phyloP scores from a whole-genome alignment of 495 filamentous ascomycete genomes.

The Xylaria flabelliformis region DNA sequence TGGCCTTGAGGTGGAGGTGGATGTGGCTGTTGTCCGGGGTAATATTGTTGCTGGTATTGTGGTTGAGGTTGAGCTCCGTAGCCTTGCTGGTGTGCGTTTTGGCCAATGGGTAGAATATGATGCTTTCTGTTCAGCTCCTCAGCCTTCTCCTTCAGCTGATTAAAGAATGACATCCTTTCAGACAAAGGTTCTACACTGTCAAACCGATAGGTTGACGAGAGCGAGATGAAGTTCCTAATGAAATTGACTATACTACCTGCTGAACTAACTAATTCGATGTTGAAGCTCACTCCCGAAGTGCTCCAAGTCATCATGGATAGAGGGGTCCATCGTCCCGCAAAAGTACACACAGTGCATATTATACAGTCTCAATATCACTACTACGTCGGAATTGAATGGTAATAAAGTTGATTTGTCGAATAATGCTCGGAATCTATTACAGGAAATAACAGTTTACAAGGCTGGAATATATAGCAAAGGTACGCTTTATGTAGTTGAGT shows the following conservation, averaged over 20 bases:
- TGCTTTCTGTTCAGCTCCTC: constrained; percentile 34
- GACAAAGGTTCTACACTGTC: background rate
- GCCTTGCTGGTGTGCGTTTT: constrained; percentile 23
- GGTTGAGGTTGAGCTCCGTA: constrained; percentile 22
- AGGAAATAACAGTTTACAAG: background rate
- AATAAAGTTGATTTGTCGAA: background rate
- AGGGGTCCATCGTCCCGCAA: background rate
- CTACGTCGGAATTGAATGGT: background rate
- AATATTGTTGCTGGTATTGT: constrained; percentile 18
- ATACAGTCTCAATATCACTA: background rate
- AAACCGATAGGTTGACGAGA: background rate
- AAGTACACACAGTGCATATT: background rate
- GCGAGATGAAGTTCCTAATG: background rate
- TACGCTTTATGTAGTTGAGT: background rate
- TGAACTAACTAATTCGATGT: background rate
- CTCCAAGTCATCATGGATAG: constrained; percentile 12
- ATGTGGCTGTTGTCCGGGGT: constrained; percentile 29
- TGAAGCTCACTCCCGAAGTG: background rate
- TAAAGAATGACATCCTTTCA: constrained; percentile 25
- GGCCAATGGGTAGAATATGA: constrained; percentile 26
- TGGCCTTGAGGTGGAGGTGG: constrained; percentile 20
- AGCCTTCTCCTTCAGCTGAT: constrained; percentile 27
- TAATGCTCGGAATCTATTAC: background rate
- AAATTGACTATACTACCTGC: background rate
- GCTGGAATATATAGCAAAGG: background rate